Percentiles rank a stretch among this genome's conserved stretches.
Conservation (phyloP, 2,329 filamentous ascomycete genomes). For the Botryosphaeria agaves region DNA sequence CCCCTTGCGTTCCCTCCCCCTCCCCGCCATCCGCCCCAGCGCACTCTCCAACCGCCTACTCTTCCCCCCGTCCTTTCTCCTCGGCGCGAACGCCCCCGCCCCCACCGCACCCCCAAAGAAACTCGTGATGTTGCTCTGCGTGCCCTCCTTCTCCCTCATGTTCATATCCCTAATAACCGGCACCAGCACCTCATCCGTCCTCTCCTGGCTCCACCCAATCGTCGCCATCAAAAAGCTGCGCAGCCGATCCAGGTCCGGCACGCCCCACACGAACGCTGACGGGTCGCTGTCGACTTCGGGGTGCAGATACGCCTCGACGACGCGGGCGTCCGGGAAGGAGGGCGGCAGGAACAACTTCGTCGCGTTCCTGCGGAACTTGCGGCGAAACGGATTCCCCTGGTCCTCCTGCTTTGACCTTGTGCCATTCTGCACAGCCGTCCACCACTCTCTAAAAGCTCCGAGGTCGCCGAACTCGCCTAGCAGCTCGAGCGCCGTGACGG, state of each 20-base stretch:
- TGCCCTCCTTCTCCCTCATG: conserved; percentile 68
- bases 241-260: conserved; percentile 78
- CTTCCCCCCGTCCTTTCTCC: conserved; percentile 41
- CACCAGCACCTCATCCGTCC: conserved; percentile 88
- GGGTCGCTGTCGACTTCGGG: conserved; percentile 71
- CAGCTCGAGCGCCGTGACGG: conserved; percentile 88
- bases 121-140: conserved; percentile 88
- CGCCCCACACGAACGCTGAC: conserved; percentile 83
- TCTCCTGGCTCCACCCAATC: conserved; percentile 80
- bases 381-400: conserved; percentile 47
- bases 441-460: conserved; percentile 73
- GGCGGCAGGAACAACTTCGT: conserved; percentile 76
- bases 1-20: conserved; percentile 21
- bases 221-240: conserved; percentile 75
- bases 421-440: conserved; percentile 54
- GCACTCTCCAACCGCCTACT: conserved; percentile 67
- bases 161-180: conserved; percentile 97
- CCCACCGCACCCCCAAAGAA: conserved; percentile 69
- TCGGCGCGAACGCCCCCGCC: conserved; percentile 53
- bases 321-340: conserved; percentile 59
- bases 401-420: conserved; percentile 42
- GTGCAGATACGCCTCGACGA: conserved; percentile 67
- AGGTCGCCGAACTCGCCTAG: conserved; percentile 74
- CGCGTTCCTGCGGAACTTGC: conserved; percentile 71
- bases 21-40: conserved; percentile 46